A percentile compares a stretch with the other conserved stretches of the same genome.
These are phyloP conservation scores for Boletus coffeatus DNA, from an alignment of 1,284 basidiomycete species.

Conservation along the genomic window DNA sequence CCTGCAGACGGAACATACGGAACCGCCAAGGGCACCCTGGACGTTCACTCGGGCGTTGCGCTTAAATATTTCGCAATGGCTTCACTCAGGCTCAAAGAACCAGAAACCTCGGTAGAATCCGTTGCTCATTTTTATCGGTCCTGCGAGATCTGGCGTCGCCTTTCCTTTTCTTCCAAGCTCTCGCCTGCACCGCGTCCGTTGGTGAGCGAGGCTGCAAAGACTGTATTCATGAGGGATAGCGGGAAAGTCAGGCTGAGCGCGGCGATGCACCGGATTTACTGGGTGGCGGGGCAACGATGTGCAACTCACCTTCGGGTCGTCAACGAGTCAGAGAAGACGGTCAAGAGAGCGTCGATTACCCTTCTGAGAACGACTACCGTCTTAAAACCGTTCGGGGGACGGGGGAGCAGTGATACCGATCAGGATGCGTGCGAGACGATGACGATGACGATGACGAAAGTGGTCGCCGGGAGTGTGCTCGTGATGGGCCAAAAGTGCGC, in stretches of 20 bases:
- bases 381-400: slow-evolving; percentile 49
- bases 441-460: no score
- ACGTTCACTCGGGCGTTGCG: slow-evolving; percentile 51
- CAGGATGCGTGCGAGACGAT: slow-evolving; percentile 45
- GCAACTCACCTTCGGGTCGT: slow-evolving; percentile 65
- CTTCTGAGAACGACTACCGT: slow-evolving; percentile 71
- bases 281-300: slow-evolving; percentile 85
- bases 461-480: no score
- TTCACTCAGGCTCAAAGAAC: slow-evolving; percentile 67
- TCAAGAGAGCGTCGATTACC: slow-evolving; percentile 64
- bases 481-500: no score
- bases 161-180: slow-evolving; percentile 64
- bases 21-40: slow-evolving; percentile 64
- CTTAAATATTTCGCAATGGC: slow-evolving; percentile 84
- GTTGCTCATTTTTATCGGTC: slow-evolving; percentile 92
- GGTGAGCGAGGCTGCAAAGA: slow-evolving; percentile 52
- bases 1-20: slow-evolving; percentile 58
- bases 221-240: slow-evolving; percentile 57
- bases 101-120: slow-evolving; percentile 55
- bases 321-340: slow-evolving; percentile 72
- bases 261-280: slow-evolving; percentile 68
- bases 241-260: slow-evolving; percentile 74
- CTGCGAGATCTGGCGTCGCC: slow-evolving; percentile 78
- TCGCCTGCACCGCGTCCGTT: slow-evolving; percentile 49
- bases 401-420: slow-evolving; percentile 33